Evolutionary conservation across 169 alveolate genomes (phyloP).

Genomic region (Cystoisospora suis): DNA sequence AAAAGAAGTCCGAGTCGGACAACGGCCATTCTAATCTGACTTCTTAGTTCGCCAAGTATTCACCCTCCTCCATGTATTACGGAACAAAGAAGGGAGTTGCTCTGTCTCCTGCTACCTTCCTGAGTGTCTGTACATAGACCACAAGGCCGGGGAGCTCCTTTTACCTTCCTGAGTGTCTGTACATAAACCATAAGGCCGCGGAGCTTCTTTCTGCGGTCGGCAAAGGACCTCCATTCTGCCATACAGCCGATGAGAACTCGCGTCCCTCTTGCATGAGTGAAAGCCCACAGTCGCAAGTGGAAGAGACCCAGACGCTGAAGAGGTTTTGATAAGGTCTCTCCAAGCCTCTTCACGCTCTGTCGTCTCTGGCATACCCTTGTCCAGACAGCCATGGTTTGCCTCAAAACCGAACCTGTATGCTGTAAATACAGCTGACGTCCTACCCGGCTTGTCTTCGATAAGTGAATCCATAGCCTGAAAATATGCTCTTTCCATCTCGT

Average conservation of each 20-base stretch:
- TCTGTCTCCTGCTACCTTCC: too few species aligned
- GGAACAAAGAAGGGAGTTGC: too few species aligned
- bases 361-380: background rate
- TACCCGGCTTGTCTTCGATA: background rate
- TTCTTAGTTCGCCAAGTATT: too few species aligned
- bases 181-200: background rate
- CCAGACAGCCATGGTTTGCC: background rate
- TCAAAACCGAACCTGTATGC: background rate
- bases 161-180: background rate
- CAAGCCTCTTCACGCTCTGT: background rate
- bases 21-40: too few species aligned
- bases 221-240: background rate
- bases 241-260: background rate
- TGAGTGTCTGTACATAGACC: background rate
- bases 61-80: too few species aligned
- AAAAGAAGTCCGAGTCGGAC: too few species aligned
- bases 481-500: background rate
- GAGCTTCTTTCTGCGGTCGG: background rate
- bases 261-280: background rate
- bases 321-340: background rate
- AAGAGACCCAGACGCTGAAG: background rate
- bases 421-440: slow-evolving; percentile 30
- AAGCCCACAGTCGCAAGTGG: background rate
- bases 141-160: background rate
- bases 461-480: background rate